These are phyloP conservation scores for Solanum tarijense DNA, from an alignment of 257 asterid genomes.

Conservation along the genomic window DNA sequence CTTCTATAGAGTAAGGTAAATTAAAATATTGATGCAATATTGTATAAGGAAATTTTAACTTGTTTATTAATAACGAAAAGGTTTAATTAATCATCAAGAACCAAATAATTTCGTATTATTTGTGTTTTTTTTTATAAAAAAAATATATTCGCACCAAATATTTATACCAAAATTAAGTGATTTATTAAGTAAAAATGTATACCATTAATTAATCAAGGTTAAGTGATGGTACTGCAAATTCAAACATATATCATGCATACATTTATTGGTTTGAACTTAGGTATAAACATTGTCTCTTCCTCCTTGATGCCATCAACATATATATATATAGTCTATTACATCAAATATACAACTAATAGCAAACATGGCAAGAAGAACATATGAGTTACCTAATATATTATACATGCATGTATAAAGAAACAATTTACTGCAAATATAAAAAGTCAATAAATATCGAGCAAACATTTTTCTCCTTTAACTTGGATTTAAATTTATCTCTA, in stretches of 20 bases:
- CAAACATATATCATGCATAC: too few species aligned
- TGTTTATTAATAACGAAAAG: too few species aligned
- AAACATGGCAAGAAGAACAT: not conserved
- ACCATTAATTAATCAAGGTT: not conserved
- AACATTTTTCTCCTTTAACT: not conserved
- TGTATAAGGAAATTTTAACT: not conserved
- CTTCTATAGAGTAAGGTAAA: not conserved
- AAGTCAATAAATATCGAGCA: not conserved
- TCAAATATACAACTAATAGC: not conserved
- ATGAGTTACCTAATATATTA: not conserved
- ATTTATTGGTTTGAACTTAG: not conserved
- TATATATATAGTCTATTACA: not conserved
- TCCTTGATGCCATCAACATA: too few species aligned
- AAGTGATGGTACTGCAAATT: not conserved
- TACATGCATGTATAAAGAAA: not conserved
- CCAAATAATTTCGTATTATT: not conserved
- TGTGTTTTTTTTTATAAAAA: not conserved
- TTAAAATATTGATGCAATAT: not conserved
- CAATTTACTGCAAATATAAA: not conserved
- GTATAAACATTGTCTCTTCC: not conserved
- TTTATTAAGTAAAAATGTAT: not conserved
- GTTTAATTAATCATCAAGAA: not conserved
- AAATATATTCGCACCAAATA: not conserved
- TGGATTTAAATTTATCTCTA: not conserved
- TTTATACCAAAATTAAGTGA: not conserved